Conservation (phyloP, 176 grass and related monocot genomes). For the Miscanthus lutarioriparius region DNA sequence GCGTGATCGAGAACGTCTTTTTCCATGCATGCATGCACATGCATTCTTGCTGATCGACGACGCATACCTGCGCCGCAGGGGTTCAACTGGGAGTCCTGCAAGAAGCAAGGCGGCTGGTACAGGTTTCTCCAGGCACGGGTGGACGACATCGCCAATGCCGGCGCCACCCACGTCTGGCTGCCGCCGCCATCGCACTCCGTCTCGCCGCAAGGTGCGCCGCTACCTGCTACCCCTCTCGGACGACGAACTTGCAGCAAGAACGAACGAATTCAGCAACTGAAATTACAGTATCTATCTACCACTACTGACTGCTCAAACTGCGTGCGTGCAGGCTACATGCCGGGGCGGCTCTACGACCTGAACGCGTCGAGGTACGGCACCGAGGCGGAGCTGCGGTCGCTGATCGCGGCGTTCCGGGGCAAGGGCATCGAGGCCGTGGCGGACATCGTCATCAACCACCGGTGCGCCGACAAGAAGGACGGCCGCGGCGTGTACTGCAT, state of each 20-base stretch:
- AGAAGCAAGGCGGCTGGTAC: constrained; percentile 67
- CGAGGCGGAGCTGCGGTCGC: constrained; percentile 43
- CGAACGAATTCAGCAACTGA: no score
- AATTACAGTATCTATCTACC: no score
- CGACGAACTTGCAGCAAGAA: no score
- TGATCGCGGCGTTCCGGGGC: constrained; percentile 47
- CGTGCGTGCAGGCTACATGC: constrained; percentile 50
- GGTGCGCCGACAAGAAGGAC: constrained; percentile 68
- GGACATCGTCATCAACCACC: constrained; percentile 79
- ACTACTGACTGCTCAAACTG: no score
- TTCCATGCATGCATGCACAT: no score
- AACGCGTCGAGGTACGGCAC: constrained; percentile 68
- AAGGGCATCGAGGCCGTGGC: constrained; percentile 46
- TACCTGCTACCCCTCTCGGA: no score
- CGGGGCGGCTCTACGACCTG: constrained; percentile 66
- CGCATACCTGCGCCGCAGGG: constrained; percentile 35
- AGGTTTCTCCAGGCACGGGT: constrained; percentile 48
- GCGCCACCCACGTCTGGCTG: constrained; percentile 72
- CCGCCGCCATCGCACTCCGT: constrained; percentile 74
- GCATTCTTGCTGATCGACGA: not conserved
- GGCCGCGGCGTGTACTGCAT: constrained; percentile 55
- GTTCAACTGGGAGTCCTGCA: constrained; percentile 86
- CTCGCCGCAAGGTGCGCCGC: constrained; percentile 36
- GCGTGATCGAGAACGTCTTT: no score
- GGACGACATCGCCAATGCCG: constrained; percentile 48